Percentiles rank a stretch among this genome's conserved stretches.
phyloP scores from a whole-genome alignment of 352 stramenopile genomes.

The Nothophytophthora sp. region DNA sequence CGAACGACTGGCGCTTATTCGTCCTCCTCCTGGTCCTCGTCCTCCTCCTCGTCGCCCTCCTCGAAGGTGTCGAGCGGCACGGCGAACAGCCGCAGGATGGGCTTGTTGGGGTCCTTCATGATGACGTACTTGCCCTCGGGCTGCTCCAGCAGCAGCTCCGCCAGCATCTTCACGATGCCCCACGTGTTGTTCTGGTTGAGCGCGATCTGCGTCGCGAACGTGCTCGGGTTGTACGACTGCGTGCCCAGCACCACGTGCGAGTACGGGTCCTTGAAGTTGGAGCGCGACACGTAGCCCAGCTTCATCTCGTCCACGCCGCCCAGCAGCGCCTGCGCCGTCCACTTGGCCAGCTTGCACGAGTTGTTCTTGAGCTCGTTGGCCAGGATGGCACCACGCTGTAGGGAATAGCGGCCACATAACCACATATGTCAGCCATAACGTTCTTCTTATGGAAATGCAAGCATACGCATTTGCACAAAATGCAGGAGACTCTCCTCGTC shows the following conservation, averaged over 20 bases:
- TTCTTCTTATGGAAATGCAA: no score
- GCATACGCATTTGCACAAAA: no score
- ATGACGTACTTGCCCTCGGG: slow-evolving; percentile 98
- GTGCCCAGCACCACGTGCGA: slow-evolving; percentile 96
- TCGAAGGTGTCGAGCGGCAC: slow-evolving; percentile 97
- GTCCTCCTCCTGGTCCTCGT: slow-evolving; percentile 55
- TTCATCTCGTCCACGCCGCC: slow-evolving; percentile 98
- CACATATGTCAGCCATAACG: slow-evolving; percentile 8
- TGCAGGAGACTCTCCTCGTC: slow-evolving; percentile 32
- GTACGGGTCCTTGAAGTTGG: slow-evolving; percentile 94
- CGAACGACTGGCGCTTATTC: slow-evolving; percentile 27
- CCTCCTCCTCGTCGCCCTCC: slow-evolving; percentile 84
- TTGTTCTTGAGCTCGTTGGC: slow-evolving; percentile 99
- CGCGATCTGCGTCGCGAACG: slow-evolving; percentile 97
- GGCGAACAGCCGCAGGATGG: slow-evolving; percentile 95
- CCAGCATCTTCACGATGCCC: slow-evolving; percentile 95
- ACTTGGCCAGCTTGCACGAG: slow-evolving; percentile 97
- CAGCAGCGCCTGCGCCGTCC: slow-evolving; percentile 96
- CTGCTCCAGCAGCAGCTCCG: slow-evolving; percentile 94
- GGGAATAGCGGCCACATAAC: slow-evolving; percentile 12
- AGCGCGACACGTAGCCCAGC: slow-evolving; percentile 96
- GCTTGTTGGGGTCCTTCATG: slow-evolving; percentile 98
- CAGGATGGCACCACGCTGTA: slow-evolving; percentile 94
- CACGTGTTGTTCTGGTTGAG: slow-evolving; percentile 99
- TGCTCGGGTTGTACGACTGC: slow-evolving; percentile 96